A percentile compares a stretch with the other conserved stretches of the same genome.
These are phyloP conservation scores for Aspergillus bombycis DNA, from an alignment of 2,329 filamentous ascomycete species.

Conservation along the genomic window DNA sequence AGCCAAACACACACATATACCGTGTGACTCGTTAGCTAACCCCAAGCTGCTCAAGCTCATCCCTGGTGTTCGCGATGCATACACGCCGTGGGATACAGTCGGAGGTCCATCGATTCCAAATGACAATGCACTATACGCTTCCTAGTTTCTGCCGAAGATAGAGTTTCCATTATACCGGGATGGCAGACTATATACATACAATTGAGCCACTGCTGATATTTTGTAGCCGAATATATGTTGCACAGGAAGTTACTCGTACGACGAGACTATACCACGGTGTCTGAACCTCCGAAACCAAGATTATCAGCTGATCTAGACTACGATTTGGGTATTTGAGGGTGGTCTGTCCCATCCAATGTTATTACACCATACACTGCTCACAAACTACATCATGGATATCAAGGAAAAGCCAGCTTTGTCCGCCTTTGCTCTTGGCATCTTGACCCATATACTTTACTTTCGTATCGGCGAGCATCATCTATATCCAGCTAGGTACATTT, in stretches of 20 bases:
- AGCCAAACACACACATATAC: neutral
- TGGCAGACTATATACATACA: neutral
- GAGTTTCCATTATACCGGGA: neutral
- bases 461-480: slow-evolving; percentile 1
- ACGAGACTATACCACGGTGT: neutral
- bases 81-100: neutral
- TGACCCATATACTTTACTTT: slow-evolving; percentile 2
- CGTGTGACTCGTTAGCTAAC: neutral
- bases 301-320: neutral
- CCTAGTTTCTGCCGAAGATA: neutral
- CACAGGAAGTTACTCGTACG: neutral
- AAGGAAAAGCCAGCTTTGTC: neutral
- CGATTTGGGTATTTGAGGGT: neutral
- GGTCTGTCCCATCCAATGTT: neutral
- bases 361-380: neutral
- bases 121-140: neutral
- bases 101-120: no score
- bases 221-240: neutral
- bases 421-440: neutral
- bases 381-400: neutral
- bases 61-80: neutral
- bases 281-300: neutral
- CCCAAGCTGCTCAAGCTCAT: neutral
- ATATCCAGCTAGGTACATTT: neutral
- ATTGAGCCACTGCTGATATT: neutral